Evolutionary conservation across 2,329 filamentous ascomycete genomes (phyloP).

Genomic region (Nemania bipapillata): DNA sequence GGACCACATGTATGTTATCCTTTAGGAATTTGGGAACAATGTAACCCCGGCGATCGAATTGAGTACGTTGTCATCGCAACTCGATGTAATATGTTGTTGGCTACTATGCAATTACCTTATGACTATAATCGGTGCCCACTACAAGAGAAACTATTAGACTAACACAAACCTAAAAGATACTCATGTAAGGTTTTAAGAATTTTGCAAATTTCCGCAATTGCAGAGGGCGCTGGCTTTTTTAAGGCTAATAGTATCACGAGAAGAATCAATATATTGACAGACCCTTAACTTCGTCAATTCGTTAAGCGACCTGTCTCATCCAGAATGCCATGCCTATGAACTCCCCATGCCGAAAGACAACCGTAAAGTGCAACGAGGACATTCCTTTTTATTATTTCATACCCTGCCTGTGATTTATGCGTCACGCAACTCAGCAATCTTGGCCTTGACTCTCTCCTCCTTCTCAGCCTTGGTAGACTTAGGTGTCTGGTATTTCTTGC

Average conservation of each 20-base stretch:
- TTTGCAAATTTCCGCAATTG: not conserved
- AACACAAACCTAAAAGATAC: not conserved
- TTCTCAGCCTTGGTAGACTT: conserved; percentile 89
- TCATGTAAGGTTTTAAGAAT: not conserved
- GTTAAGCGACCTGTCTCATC: conserved; percentile 42
- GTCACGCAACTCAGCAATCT: conserved; percentile 83
- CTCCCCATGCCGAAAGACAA: conserved; percentile 51
- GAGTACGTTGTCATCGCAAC: not conserved
- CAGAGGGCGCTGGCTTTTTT: too few relatives aligned
- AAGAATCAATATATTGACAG: conserved; percentile 38
- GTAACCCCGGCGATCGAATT: too few relatives aligned
- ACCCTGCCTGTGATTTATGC: conserved; percentile 53
- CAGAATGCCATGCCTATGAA: conserved; percentile 48
- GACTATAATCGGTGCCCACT: not conserved
- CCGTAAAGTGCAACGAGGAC: conserved; percentile 46
- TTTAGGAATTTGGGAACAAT: too few relatives aligned
- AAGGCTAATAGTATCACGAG: conserved; percentile 21
- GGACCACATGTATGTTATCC: too few relatives aligned
- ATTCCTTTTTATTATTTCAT: conserved; percentile 41
- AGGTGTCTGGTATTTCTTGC: conserved; percentile 81
- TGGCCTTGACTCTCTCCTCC: conserved; percentile 83
- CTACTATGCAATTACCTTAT: not conserved
- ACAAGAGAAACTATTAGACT: not conserved
- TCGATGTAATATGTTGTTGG: not conserved
- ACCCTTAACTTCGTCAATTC: conserved; percentile 48